Evolutionary conservation across 2,329 filamentous ascomycete species (phyloP).

Genomic region (Pseudogymnoascus sp.): DNA sequence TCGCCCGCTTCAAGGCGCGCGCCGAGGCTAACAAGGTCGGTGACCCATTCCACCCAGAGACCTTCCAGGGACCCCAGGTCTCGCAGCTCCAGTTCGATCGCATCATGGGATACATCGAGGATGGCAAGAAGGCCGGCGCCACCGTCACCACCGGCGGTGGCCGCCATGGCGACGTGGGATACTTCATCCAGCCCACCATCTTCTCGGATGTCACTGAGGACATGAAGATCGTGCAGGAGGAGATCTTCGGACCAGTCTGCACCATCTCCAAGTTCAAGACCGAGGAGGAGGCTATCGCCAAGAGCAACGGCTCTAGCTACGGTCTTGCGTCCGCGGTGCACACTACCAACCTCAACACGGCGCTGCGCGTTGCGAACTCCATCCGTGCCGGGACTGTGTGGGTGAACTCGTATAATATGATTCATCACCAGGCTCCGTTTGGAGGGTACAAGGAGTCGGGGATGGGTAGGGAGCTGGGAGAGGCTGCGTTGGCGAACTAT

Average conservation of each 20-base stretch:
- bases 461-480: constrained; percentile 64
- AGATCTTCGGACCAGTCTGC: constrained; percentile 68
- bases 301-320: constrained; percentile 55
- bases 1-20: constrained; percentile 55
- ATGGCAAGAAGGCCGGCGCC: constrained; percentile 56
- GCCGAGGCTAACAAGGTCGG: constrained; percentile 56
- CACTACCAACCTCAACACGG: constrained; percentile 59
- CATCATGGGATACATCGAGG: constrained; percentile 58
- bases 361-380: constrained; percentile 54
- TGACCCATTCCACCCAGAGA: constrained; percentile 55
- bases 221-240: constrained; percentile 68
- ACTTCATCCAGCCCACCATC: constrained; percentile 67
- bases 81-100: constrained; percentile 61
- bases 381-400: constrained; percentile 47
- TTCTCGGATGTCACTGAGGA: constrained; percentile 61
- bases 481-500: constrained; percentile 59
- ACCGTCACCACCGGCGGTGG: constrained; percentile 56
- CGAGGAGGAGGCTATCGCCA: constrained; percentile 55
- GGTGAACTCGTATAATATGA: constrained; percentile 50
- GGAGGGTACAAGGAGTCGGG: constrained; percentile 73
- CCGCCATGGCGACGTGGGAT: constrained; percentile 52
- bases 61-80: constrained; percentile 65
- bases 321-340: constrained; percentile 61
- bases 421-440: constrained; percentile 58
- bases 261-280: constrained; percentile 62